Percentiles rank a stretch among this genome's conserved stretches.
These are phyloP conservation scores for Fusarium vanettenii DNA, from an alignment of 2,329 filamentous ascomycete genomes.

Conservation along the genomic window DNA sequence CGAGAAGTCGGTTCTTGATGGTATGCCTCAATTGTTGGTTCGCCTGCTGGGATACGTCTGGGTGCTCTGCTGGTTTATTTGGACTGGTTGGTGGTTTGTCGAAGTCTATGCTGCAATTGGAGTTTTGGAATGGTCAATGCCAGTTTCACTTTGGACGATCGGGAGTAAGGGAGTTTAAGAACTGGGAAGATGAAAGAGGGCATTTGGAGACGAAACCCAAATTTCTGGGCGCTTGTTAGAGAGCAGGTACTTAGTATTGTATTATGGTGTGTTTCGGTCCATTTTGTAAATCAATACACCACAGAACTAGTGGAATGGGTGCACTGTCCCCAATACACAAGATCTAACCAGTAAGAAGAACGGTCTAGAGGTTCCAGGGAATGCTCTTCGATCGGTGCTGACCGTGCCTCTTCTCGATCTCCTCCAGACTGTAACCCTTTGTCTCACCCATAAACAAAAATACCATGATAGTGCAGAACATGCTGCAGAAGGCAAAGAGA, in stretches of 20 bases:
- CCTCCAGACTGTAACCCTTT: constrained; percentile 54
- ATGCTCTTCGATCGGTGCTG: not conserved
- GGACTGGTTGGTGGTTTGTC: constrained; percentile 26
- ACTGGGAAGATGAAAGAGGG: no score
- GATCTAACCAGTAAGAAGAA: no score
- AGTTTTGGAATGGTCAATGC: constrained; percentile 18
- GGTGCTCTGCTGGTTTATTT: constrained; percentile 15
- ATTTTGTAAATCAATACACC: no score
- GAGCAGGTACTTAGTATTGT: no score
- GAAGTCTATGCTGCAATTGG: constrained; percentile 10
- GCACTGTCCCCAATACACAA: no score
- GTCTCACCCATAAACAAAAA: constrained; percentile 58
- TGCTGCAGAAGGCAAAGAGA: constrained; percentile 55
- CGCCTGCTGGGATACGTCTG: constrained; percentile 8
- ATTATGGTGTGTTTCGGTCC: no score
- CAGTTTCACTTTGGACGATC: constrained; percentile 7
- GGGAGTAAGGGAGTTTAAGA: not conserved
- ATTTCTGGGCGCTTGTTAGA: no score
- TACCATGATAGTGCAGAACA: constrained; percentile 51
- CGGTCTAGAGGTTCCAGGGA: not conserved
- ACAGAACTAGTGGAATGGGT: no score
- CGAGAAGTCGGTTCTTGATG: not conserved
- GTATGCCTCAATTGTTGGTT: not conserved
- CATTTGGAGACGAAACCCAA: no score
- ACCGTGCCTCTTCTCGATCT: constrained; percentile 45